phyloP scores from a whole-genome alignment of 2,329 filamentous ascomycete genomes.

The Botrytis fabae region DNA sequence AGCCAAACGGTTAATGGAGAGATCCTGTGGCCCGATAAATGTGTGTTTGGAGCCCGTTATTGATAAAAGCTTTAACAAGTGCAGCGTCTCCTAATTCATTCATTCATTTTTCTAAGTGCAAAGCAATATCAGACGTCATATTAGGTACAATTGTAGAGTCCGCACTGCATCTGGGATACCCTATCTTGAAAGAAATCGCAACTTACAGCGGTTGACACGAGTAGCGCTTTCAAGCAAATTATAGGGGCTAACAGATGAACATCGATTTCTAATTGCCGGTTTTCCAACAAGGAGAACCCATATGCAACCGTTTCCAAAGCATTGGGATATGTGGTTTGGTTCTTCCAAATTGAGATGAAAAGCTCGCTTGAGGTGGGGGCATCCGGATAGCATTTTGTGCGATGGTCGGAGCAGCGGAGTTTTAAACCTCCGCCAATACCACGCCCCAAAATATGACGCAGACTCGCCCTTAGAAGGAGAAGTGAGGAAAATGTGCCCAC shows the following conservation, averaged over 20 bases:
- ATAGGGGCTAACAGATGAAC: not conserved
- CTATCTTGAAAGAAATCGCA: not conserved
- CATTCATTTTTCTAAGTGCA: not conserved
- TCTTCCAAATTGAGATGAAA: not conserved
- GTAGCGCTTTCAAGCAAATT: not conserved
- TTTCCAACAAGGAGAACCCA: not conserved
- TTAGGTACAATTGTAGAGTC: not conserved
- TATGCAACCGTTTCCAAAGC: not conserved
- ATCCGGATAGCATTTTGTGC: not conserved
- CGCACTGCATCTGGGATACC: not conserved
- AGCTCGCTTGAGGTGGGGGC: not conserved
- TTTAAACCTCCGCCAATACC: not conserved
- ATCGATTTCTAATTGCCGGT: not conserved
- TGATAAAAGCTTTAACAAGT: not conserved
- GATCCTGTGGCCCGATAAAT: not conserved
- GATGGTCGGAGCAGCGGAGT: not conserved
- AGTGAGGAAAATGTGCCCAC: not conserved
- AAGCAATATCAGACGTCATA: not conserved
- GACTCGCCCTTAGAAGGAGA: not conserved
- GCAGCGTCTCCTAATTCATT: not conserved
- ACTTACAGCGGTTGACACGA: not conserved
- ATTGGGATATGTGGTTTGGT: not conserved
- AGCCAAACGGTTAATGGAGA: not conserved
- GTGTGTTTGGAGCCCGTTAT: not conserved
- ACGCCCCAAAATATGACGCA: not conserved